phyloP scores from a whole-genome alignment of 1,284 basidiomycete species.

The Malassezia nana region DNA sequence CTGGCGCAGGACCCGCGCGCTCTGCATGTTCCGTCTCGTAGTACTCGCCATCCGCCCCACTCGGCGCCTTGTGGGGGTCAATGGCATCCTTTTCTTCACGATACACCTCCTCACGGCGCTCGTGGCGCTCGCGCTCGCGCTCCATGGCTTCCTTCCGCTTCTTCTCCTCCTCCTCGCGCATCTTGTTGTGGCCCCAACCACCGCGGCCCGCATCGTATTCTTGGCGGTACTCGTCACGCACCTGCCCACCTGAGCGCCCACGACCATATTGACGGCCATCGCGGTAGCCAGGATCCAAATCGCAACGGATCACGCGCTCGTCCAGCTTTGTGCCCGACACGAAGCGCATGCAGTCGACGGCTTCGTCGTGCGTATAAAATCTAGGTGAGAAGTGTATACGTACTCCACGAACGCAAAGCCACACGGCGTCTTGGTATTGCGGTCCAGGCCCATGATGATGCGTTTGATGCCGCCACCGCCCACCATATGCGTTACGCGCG shows the following conservation, averaged over 20 bases:
- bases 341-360: conserved; percentile 82
- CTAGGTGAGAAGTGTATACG: conserved; percentile 25
- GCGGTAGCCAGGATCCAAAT: conserved; percentile 92
- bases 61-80: conserved; percentile 62
- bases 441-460: conserved; percentile 97
- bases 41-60: conserved; percentile 49
- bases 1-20: conserved; percentile 7
- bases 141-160: conserved; percentile 59
- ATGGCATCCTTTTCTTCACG: conserved; percentile 65
- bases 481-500: conserved; percentile 75
- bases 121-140: conserved; percentile 67
- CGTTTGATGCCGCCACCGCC: conserved; percentile 92
- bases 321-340: conserved; percentile 97
- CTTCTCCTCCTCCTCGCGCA: conserved; percentile 57
- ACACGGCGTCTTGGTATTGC: conserved; percentile 94
- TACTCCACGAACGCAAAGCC: conserved; percentile 96
- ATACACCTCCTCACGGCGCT: conserved; percentile 72
- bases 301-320: conserved; percentile 94
- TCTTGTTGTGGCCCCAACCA: conserved; percentile 68
- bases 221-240: conserved; percentile 81
- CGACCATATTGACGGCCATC: conserved; percentile 95
- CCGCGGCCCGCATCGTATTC: conserved; percentile 77
- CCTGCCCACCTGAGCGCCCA: conserved; percentile 92
- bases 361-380: conserved; percentile 91
- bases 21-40: conserved; percentile 28